phyloP scores from a whole-genome alignment of 305 asterid genomes.

The Solanum chacoense region DNA sequence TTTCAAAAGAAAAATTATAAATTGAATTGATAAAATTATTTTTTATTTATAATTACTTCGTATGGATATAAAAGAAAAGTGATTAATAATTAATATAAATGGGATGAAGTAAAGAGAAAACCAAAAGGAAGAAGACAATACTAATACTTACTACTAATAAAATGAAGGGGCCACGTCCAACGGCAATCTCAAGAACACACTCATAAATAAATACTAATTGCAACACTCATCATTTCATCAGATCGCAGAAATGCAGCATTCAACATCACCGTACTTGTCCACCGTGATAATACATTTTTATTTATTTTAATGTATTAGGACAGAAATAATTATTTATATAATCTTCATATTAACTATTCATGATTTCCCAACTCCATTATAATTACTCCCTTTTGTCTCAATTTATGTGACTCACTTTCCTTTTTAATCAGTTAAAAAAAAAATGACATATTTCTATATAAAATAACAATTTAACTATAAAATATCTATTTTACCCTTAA shows the following conservation, averaged over 20 bases:
- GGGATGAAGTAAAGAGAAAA: too few species aligned
- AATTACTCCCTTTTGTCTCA: too few species aligned
- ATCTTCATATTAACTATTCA: background rate
- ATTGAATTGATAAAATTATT: too few species aligned
- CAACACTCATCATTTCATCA: background rate
- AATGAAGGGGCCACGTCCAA: background rate
- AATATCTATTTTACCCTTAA: too few species aligned
- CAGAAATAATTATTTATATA: background rate
- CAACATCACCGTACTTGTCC: background rate
- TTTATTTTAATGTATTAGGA: background rate
- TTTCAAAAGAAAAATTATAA: too few species aligned
- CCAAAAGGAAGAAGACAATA: background rate
- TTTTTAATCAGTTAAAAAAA: too few species aligned
- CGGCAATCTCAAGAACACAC: background rate
- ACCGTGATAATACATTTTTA: background rate
- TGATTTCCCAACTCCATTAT: background rate
- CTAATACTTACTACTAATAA: background rate
- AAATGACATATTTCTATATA: too few species aligned
- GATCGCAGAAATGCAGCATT: background rate
- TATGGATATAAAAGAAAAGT: background rate
- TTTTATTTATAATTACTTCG: too few species aligned
- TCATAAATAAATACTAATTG: background rate
- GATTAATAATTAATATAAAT: too few species aligned
- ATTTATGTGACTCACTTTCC: too few species aligned
- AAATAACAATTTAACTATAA: too few species aligned